Percentiles rank a stretch among this genome's conserved stretches.
These are phyloP conservation scores for Lactifluus pinguis DNA, from an alignment of 768 basidiomycete genomes.

Conservation along the genomic window DNA sequence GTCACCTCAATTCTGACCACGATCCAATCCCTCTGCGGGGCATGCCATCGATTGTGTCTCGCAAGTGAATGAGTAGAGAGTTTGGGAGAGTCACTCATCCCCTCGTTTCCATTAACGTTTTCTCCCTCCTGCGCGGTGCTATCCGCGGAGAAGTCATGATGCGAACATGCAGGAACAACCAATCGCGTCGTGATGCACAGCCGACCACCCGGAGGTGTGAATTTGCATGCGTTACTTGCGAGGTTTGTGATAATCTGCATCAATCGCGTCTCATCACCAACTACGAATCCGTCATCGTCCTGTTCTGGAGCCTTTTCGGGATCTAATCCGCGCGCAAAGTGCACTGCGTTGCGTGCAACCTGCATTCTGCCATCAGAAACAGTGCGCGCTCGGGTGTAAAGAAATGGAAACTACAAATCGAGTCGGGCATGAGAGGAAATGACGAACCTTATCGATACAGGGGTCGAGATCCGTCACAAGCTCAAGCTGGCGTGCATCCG, in stretches of 20 bases:
- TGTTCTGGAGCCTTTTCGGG: conserved; percentile 36
- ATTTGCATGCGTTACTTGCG: conserved; percentile 77
- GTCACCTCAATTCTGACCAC: conserved; percentile 80
- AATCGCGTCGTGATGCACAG: conserved; percentile 61
- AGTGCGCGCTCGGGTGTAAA: neutral
- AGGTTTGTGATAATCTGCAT: conserved; percentile 81
- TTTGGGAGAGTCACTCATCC: neutral
- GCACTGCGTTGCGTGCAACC: conserved; percentile 52
- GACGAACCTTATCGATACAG: conserved; percentile 51
- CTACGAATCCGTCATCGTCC: conserved; percentile 56
- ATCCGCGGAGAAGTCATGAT: neutral
- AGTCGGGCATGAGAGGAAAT: neutral
- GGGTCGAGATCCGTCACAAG: conserved; percentile 62
- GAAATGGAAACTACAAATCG: neutral
- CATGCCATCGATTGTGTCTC: conserved; percentile 41
- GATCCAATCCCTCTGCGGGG: conserved; percentile 46
- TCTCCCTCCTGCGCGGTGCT: neutral
- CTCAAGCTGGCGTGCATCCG: conserved; percentile 56
- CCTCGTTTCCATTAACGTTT: neutral
- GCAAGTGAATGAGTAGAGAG: conserved; percentile 31
- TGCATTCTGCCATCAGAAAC: conserved; percentile 21
- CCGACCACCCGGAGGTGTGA: conserved; percentile 61
- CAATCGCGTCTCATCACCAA: conserved; percentile 76
- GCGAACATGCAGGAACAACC: conserved; percentile 27
- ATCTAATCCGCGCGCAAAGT: conserved; percentile 48